Percentiles rank a stretch among this genome's conserved stretches.
phyloP scores from a whole-genome alignment of 345 rosid genomes.

The Excoecaria agallocha region DNA sequence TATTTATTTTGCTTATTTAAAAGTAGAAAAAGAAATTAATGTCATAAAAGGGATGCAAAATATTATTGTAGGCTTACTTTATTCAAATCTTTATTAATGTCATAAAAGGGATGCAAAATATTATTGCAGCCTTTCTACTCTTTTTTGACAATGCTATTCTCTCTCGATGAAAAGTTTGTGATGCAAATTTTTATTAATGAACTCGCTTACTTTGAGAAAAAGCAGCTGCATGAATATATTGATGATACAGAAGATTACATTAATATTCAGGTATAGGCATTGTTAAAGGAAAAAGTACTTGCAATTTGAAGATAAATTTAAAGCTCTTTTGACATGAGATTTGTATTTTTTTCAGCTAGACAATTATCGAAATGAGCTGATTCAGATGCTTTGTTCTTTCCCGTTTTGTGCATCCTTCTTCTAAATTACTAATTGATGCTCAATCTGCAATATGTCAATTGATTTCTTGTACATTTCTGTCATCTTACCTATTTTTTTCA shows the following conservation, averaged over 20 bases:
- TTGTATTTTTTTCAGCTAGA: conserved; percentile 62
- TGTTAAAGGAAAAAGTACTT: background rate
- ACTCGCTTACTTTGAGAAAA: conserved; percentile 21
- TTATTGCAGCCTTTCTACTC: conserved; percentile 41
- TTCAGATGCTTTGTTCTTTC: conserved; percentile 55
- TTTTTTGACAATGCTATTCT: background rate
- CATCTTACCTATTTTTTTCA: background rate
- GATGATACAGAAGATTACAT: conserved; percentile 98
- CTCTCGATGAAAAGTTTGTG: background rate
- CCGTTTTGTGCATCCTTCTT: background rate
- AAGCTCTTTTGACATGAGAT: conserved; percentile 1
- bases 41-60: background rate
- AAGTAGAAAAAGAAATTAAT: background rate
- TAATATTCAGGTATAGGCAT: conserved; percentile 77
- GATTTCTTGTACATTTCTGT: background rate
- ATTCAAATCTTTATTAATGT: conserved; percentile 93
- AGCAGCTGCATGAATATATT: conserved; percentile 93
- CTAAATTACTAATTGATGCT: background rate
- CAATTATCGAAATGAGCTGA: conserved; percentile 96
- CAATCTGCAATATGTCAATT: background rate
- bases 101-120: no score
- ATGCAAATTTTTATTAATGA: background rate
- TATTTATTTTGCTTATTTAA: conserved; percentile 5
- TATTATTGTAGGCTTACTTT: conserved; percentile 74
- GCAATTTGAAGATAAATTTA: background rate